These are phyloP conservation scores for Alternaria longipes DNA, from an alignment of 2,329 filamentous ascomycete genomes.

Conservation along the genomic window DNA sequence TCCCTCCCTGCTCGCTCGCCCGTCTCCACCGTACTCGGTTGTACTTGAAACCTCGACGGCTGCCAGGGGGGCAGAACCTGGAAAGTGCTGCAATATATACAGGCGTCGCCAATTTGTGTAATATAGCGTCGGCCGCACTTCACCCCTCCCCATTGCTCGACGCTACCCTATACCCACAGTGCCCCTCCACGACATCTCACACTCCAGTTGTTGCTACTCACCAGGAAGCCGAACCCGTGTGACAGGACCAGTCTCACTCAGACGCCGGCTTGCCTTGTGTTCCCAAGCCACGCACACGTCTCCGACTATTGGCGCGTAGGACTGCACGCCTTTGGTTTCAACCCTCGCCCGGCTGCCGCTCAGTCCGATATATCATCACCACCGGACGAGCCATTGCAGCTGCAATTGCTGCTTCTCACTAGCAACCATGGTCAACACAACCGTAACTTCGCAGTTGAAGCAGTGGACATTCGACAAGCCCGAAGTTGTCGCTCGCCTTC, in stretches of 20 bases:
- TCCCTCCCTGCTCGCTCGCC: constrained; percentile 5
- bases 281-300: constrained; percentile 25
- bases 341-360: constrained; percentile 25
- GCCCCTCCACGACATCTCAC: constrained; percentile 8
- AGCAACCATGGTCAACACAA: constrained; percentile 44
- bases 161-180: neutral
- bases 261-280: constrained; percentile 24
- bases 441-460: constrained; percentile 46
- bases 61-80: constrained; percentile 10
- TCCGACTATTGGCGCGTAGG: neutral
- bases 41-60: constrained; percentile 27
- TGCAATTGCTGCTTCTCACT: constrained; percentile 9
- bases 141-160: constrained; percentile 2
- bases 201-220: constrained; percentile 4
- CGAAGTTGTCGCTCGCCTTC: constrained; percentile 32
- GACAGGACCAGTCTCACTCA: constrained; percentile 34
- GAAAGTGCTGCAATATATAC: constrained; percentile 19
- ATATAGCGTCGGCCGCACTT: constrained; percentile 12
- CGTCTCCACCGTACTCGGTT: constrained; percentile 13
- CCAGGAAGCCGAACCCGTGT: constrained; percentile 10
- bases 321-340: constrained; percentile 43
- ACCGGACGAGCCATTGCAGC: constrained; percentile 2
- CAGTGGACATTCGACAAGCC: constrained; percentile 52
- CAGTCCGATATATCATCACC: constrained; percentile 28
- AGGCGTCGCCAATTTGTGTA: constrained; percentile 9